Percentiles rank a stretch among this genome's conserved stretches.
These are phyloP conservation scores for Arthrinium phaeospermum DNA, from an alignment of 2,329 filamentous ascomycete species.

Conservation along the genomic window DNA sequence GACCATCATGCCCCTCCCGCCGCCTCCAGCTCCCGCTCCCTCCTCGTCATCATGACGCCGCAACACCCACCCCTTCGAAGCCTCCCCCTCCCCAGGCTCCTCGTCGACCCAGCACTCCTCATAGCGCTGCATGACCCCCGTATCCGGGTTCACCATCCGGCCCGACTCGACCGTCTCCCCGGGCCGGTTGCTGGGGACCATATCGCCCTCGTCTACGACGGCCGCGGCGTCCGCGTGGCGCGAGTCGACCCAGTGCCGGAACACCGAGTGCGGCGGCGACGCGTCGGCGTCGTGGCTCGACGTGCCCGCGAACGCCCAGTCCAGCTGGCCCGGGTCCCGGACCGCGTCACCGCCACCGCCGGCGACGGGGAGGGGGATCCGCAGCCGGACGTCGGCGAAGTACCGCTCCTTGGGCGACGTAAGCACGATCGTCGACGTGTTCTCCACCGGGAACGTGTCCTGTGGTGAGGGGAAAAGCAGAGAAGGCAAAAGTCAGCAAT, in stretches of 20 bases:
- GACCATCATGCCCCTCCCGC: conserved; percentile 18
- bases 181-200: conserved; percentile 48
- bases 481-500: not conserved
- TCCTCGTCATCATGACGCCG: conserved; percentile 13
- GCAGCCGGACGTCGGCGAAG: conserved; percentile 68
- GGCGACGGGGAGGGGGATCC: conserved; percentile 36
- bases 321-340: conserved; percentile 42
- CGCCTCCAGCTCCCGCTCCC: conserved; percentile 6
- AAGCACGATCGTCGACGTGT: conserved; percentile 68
- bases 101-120: conserved; percentile 25
- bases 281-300: conserved; percentile 38
- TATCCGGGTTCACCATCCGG: conserved; percentile 62
- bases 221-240: conserved; percentile 46
- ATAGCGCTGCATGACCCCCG: conserved; percentile 40
- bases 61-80: conserved; percentile 20
- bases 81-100: not conserved
- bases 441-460: conserved; percentile 54
- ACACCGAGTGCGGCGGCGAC: conserved; percentile 46
- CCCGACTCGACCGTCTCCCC: conserved; percentile 58
- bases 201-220: conserved; percentile 60
- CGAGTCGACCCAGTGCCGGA: conserved; percentile 67
- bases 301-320: conserved; percentile 70
- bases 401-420: conserved; percentile 58
- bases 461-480: conserved; percentile 34
- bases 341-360: conserved; percentile 1